Evolutionary conservation across 2,329 filamentous ascomycete genomes (phyloP).

Genomic region (Hymenoscyphus infarciens): DNA sequence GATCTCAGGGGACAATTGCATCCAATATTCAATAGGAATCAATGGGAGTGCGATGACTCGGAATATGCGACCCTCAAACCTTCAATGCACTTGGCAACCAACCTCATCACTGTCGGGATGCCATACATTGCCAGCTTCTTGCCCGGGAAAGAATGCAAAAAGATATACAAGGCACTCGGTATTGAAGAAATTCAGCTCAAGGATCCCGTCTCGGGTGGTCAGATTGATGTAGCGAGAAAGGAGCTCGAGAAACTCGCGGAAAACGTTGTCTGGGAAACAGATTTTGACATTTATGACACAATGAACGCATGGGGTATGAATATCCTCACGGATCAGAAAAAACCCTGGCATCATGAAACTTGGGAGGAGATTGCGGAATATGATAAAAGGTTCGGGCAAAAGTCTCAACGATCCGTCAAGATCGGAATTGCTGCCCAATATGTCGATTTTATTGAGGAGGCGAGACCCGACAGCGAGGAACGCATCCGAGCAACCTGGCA

Average conservation of each 20-base stretch:
- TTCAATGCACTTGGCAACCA: constrained; percentile 28
- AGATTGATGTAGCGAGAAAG: constrained; percentile 14
- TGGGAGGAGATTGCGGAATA: constrained; percentile 11
- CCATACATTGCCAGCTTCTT: constrained; percentile 28
- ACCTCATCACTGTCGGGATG: constrained; percentile 24
- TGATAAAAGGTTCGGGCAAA: constrained; percentile 13
- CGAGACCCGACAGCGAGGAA: constrained; percentile 16
- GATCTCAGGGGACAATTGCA: constrained; percentile 16
- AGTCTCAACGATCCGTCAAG: constrained; percentile 16
- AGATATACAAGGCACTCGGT: not conserved
- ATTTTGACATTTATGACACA: constrained; percentile 20
- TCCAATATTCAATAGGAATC: constrained; percentile 19
- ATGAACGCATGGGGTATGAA: constrained; percentile 22
- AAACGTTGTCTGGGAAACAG: constrained; percentile 24
- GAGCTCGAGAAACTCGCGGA: constrained; percentile 24
- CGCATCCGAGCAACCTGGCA: constrained; percentile 27
- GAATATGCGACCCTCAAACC: constrained; percentile 25
- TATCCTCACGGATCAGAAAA: constrained; percentile 12
- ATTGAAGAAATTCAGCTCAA: constrained; percentile 3
- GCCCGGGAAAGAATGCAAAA: constrained; percentile 14
- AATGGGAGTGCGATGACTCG: constrained; percentile 20
- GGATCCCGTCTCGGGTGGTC: not conserved
- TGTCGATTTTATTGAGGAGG: constrained; percentile 21
- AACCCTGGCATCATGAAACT: constrained; percentile 8
- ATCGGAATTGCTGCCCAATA: constrained; percentile 27